Base-by-base conservation (phyloP, 108 stramenopile species). In the Discostella pseudostelligera region DNA sequence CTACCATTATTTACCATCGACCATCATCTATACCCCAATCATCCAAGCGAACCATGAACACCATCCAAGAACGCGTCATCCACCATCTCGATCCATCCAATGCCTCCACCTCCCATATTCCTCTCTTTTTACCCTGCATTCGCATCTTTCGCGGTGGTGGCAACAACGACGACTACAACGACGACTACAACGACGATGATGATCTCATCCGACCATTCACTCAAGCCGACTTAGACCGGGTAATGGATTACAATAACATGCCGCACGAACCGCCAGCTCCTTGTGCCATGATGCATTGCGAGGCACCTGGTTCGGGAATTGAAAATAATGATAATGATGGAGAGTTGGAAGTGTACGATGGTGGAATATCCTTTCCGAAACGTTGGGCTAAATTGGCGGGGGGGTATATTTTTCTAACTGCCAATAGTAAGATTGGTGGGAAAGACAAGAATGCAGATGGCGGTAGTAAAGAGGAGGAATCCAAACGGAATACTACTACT, bases 331-430 rank as follows among this genome's bases (percentile, higher is more conserved):
- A 58, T 12, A 81, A 76, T 16, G 69, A 64, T n/a, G 37, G 62
- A 17, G 61, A 67, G 5, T 78, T 80, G 53, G 79, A 70, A 8
- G 59, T 54, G 14, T 54, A 62, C 22, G 57, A 61, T 8, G 77
- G 72, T 24, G 78, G 70, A 13, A 71, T 82, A 19, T 64, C 79
- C 6, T 93, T 93, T 65, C 86, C 84, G 2, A 83, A 70, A 17
- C 79, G 87, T 4, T 72, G 74, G 51, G 78, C 85, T 48, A 71
- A 72, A 53, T 25, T 93, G 24, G 67, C 85, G 44, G 91, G 87
- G 24, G 81, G 81, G 5, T 93, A 84, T 65, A 53, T 93, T 26
- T 87, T 93, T 62, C 79, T 86, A 47, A 86, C 84, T 67, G 79
- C 49, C 40, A 39, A 62, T 26, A 56, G 56, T 46, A n/a, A n/a